Percentiles rank a stretch among this genome's conserved stretches.
phyloP scores from a whole-genome alignment of 148 eudicot species.

The Polygonum maritimum region DNA sequence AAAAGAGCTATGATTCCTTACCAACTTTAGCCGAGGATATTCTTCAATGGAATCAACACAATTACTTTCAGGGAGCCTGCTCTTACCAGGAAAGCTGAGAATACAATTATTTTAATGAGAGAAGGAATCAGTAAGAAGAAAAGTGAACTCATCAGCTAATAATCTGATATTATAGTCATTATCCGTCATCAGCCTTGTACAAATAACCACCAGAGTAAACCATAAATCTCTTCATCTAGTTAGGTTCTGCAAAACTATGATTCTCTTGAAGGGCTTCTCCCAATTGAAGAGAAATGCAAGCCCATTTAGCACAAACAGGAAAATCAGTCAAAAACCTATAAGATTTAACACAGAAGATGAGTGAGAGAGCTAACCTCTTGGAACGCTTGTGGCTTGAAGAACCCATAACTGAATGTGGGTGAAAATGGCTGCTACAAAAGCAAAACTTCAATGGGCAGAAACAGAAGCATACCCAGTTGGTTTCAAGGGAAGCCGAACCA shows the following conservation, averaged over 20 bases:
- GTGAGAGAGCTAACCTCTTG: slow-evolving; percentile 40
- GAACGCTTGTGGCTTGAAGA: slow-evolving; percentile 41
- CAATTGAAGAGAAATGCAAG: not conserved
- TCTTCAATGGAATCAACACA: slow-evolving; percentile 30
- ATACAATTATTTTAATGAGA: slow-evolving; percentile 8
- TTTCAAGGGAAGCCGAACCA: too few species aligned
- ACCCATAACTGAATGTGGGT: too few species aligned
- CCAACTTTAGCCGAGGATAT: slow-evolving; percentile 41
- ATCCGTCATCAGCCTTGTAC: too few species aligned
- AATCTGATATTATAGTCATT: too few species aligned
- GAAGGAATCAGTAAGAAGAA: not conserved
- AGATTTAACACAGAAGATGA: not conserved
- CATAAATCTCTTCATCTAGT: not conserved
- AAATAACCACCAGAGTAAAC: not conserved
- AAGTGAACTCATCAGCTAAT: too few species aligned
- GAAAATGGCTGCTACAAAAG: too few species aligned
- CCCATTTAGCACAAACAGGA: not conserved
- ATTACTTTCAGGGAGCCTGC: slow-evolving; percentile 24
- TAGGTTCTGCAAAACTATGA: not conserved
- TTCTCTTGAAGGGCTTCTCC: not conserved
- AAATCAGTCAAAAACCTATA: not conserved
- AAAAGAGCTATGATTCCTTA: slow-evolving; percentile 13
- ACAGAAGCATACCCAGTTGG: too few species aligned
- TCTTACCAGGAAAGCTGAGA: slow-evolving; percentile 51
- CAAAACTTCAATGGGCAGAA: too few species aligned